Evolutionary conservation across 1,284 basidiomycete species (phyloP).

Genomic region (Pseudozyma sp.): DNA sequence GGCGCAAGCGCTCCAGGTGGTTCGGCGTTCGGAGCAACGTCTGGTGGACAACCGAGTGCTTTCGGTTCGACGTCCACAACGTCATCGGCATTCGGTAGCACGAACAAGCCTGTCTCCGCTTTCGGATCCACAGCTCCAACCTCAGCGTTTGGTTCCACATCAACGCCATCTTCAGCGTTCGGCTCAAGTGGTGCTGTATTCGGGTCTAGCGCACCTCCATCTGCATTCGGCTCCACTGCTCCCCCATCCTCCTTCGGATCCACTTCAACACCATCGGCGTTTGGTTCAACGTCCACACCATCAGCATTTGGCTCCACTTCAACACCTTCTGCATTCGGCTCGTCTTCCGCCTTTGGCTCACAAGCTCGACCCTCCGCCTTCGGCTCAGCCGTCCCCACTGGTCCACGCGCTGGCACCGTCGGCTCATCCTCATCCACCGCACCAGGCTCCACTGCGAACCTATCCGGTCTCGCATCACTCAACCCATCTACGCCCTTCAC

Average conservation of each 20-base stretch:
- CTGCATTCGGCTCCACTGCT: conserved; percentile 7
- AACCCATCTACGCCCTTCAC: conserved; percentile 31
- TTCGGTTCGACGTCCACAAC: conserved; percentile 23
- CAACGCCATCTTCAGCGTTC: conserved; percentile 15
- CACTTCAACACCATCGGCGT: conserved; percentile 3
- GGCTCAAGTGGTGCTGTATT: conserved; percentile 14
- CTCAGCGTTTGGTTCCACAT: conserved; percentile 27
- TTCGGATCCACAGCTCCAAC: conserved; percentile 19
- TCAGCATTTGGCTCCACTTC: conserved; percentile 20
- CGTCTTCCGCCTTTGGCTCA: conserved; percentile 16
- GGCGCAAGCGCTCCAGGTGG: conserved; percentile 5
- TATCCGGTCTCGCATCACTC: conserved; percentile 16
- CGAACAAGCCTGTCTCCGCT: conserved; percentile 16
- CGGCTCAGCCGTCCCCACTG: conserved; percentile 4
- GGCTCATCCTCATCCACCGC: background rate
- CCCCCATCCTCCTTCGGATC: conserved; percentile 7
- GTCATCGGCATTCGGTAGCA: conserved; percentile 17
- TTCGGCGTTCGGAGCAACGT: conserved; percentile 20
- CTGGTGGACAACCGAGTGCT: conserved; percentile 12
- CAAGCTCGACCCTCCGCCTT: conserved; percentile 25
- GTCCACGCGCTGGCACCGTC: background rate
- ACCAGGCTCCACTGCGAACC: background rate
- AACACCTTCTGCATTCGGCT: conserved; percentile 16
- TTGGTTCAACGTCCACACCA: conserved; percentile 8
- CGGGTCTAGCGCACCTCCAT: conserved; percentile 7